Conservation (phyloP, 1,284 basidiomycete species). For the Cutaneotrichosporon mucoides region DNA sequence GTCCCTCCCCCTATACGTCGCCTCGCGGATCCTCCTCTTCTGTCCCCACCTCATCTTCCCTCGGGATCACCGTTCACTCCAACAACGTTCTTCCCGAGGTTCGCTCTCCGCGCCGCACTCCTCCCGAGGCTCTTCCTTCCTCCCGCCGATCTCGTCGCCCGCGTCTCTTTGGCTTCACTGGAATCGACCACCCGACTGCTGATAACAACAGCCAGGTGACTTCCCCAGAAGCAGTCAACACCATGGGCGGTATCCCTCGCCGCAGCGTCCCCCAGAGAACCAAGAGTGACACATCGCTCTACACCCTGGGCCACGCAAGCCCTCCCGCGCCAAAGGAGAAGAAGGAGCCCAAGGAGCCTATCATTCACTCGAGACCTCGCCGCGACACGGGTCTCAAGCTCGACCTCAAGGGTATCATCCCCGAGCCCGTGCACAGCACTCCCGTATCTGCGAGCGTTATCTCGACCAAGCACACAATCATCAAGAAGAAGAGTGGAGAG, state of each 20-base stretch:
- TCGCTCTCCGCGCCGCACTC: slow-evolving; percentile 36
- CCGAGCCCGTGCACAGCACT: slow-evolving; percentile 14
- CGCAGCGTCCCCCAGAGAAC: slow-evolving; percentile 33
- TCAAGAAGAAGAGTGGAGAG: slow-evolving; percentile 89
- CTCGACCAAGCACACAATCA: slow-evolving; percentile 26
- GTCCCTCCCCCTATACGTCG: neutral
- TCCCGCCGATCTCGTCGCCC: slow-evolving; percentile 39
- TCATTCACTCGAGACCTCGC: slow-evolving; percentile 10
- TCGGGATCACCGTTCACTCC: slow-evolving; percentile 12
- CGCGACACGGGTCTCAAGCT: slow-evolving; percentile 48
- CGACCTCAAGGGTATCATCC: slow-evolving; percentile 42
- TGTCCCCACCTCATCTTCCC: slow-evolving; percentile 2
- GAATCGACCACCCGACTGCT: slow-evolving; percentile 18
- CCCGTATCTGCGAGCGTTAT: slow-evolving; percentile 24
- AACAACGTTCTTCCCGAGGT: slow-evolving; percentile 41
- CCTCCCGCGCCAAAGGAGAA: slow-evolving; percentile 13
- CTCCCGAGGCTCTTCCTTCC: slow-evolving; percentile 25
- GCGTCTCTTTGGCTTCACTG: slow-evolving; percentile 48
- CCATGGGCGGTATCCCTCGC: slow-evolving; percentile 12
- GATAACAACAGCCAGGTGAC: neutral
- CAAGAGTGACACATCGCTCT: slow-evolving; percentile 30
- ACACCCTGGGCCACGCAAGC: slow-evolving; percentile 17
- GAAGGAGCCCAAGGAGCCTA: slow-evolving; percentile 11
- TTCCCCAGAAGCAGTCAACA: neutral
- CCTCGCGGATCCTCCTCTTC: neutral